phyloP scores from a whole-genome alignment of 805 yeast species.

The Pichia eremophila region DNA sequence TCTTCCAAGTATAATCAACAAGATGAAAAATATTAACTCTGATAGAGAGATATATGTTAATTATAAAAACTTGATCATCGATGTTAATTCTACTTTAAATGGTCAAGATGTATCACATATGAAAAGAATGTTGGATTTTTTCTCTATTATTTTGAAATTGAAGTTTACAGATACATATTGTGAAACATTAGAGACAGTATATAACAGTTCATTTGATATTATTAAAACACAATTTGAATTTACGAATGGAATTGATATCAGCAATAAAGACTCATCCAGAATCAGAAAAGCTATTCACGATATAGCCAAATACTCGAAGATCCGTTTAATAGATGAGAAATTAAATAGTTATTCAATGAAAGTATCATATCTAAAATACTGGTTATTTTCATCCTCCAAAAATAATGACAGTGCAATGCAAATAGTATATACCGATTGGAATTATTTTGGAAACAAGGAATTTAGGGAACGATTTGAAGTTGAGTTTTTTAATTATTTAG shows the following conservation, averaged over 20 bases:
- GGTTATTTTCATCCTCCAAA: constrained; percentile 5
- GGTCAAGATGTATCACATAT: constrained; percentile 8
- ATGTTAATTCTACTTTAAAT: constrained; percentile 3
- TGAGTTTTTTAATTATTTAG: constrained; percentile 12
- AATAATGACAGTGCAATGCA: constrained; percentile 6
- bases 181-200: not conserved
- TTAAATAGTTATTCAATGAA: not conserved
- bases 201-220: not conserved
- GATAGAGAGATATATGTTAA: constrained; percentile 5
- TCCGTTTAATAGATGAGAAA: not conserved
- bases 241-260: constrained; percentile 1
- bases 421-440: constrained; percentile 23
- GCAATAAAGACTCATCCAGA: constrained; percentile 2
- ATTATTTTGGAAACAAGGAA: constrained; percentile 16
- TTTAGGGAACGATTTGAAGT: constrained; percentile 17
- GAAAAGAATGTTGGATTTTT: constrained; percentile 9
- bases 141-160: constrained; percentile 9
- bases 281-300: constrained; percentile 4
- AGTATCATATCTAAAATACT: constrained; percentile 2
- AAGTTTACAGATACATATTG: not conserved
- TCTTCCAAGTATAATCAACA: constrained; percentile 10
- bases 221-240: constrained; percentile 4
- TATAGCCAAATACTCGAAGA: not conserved
- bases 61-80: constrained; percentile 10
- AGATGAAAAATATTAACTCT: constrained; percentile 8